Conservation (phyloP, 306 rosid species). For the Quercus gilva region DNA sequence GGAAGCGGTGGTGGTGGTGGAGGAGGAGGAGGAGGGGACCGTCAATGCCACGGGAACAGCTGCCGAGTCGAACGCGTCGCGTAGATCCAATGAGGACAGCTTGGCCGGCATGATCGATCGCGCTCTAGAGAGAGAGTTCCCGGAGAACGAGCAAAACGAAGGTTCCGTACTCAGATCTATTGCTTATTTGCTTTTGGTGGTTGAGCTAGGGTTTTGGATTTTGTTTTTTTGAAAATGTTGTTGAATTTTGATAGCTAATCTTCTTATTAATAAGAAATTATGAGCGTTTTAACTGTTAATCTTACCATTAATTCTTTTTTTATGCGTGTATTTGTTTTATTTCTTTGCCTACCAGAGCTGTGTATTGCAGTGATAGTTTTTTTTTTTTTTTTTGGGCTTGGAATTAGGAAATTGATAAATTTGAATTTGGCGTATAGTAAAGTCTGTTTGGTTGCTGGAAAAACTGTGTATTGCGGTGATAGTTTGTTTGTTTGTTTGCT, state of each 20-base stretch:
- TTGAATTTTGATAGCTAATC: slow-evolving; percentile 3
- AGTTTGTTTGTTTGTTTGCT: not conserved
- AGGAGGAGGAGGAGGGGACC: slow-evolving; percentile 28
- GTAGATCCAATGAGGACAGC: slow-evolving; percentile 66
- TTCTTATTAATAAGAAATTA: not conserved
- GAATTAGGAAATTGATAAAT: not conserved
- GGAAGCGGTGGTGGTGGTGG: slow-evolving; percentile 24
- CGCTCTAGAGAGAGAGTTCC: slow-evolving; percentile 84
- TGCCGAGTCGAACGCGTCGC: slow-evolving; percentile 46
- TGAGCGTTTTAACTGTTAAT: not conserved
- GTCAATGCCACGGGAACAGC: slow-evolving; percentile 44
- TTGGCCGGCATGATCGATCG: slow-evolving; percentile 91
- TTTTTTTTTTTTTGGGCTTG: not conserved
- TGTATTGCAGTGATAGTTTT: no score
- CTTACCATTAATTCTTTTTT: not conserved
- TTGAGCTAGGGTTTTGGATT: slow-evolving; percentile 14
- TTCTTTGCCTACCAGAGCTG: not conserved
- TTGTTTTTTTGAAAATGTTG: slow-evolving; percentile 25
- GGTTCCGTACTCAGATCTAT: slow-evolving; percentile 51
- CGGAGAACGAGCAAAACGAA: slow-evolving; percentile 79
- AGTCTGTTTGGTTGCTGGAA: not conserved
- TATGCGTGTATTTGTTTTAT: not conserved
- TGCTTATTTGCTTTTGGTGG: slow-evolving; percentile 9
- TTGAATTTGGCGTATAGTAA: not conserved
- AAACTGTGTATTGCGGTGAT: not conserved